A percentile compares a stretch with the other conserved stretches of the same genome.
phyloP scores from a whole-genome alignment of 495 filamentous ascomycete genomes.

The Zalerion maritima region DNA sequence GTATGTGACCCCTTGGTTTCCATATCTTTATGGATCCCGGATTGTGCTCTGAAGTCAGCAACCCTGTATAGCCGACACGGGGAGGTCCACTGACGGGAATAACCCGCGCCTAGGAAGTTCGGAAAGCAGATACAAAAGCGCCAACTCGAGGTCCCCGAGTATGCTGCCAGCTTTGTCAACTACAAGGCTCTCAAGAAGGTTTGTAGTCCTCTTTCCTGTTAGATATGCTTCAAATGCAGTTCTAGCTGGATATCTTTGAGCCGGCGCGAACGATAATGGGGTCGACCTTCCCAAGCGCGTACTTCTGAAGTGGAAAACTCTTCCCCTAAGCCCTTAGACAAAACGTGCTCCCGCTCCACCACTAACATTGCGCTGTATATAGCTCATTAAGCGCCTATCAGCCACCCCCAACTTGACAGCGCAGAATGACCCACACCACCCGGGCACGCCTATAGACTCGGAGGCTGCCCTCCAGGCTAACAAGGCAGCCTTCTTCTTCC shows the following conservation, averaged over 20 bases:
- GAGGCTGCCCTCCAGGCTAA: conserved; percentile 90
- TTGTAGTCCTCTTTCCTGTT: conserved; percentile 6
- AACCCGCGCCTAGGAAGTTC: conserved; percentile 70
- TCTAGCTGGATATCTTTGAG: too few species aligned
- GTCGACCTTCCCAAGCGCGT: too few species aligned
- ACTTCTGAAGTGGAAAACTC: too few species aligned
- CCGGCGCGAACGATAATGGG: too few species aligned
- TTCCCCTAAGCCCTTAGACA: too few species aligned
- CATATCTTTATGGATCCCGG: too few species aligned
- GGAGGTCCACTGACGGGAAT: too few species aligned
- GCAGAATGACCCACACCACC: conserved; percentile 45
- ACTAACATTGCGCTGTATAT: conserved; percentile 16
- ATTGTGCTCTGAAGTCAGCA: too few species aligned
- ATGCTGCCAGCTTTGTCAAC: conserved; percentile 97
- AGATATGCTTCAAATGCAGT: too few species aligned
- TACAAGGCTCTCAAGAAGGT: conserved; percentile 99
- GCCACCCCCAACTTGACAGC: conserved; percentile 71
- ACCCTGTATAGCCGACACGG: too few species aligned
- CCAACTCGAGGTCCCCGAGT: conserved; percentile 96
- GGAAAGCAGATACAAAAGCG: conserved; percentile 98
- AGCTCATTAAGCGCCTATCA: conserved; percentile 98
- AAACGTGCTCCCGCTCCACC: too few species aligned
- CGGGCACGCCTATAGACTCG: conserved; percentile 42
- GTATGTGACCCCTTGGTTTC: too few species aligned
- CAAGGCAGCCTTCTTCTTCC: conserved; percentile 97